A percentile compares a stretch with the other conserved stretches of the same genome.
Evolutionary conservation across 345 rosid genomes (phyloP).

Genomic region (Turnera subulata): DNA sequence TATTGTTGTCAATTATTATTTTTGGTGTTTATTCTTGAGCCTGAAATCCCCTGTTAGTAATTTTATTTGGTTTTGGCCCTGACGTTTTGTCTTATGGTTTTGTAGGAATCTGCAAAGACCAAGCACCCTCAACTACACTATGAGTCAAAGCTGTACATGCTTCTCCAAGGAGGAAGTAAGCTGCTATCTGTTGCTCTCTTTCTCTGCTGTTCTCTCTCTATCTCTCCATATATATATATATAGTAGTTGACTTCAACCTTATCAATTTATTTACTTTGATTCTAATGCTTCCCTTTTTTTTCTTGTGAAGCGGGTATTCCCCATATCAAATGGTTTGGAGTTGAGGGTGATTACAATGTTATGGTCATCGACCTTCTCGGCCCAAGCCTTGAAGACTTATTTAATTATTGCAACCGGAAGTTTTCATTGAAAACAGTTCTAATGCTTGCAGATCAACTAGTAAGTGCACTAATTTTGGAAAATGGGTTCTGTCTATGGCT

Average conservation of each 20-base stretch:
- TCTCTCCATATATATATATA: too few species aligned
- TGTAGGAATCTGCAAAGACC: conserved; percentile 74
- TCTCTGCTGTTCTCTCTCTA: not conserved
- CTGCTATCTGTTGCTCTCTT: conserved; percentile 7
- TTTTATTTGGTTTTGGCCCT: not conserved
- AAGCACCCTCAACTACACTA: conserved; percentile 89
- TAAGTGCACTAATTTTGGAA: conserved; percentile 23
- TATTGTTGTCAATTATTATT: not conserved
- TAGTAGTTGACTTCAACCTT: too few species aligned
- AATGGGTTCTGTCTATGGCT: not conserved
- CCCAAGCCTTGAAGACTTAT: conserved; percentile 80
- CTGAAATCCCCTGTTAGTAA: not conserved
- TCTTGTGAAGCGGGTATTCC: conserved; percentile 64
- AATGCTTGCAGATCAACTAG: conserved; percentile 89
- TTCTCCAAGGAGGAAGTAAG: conserved; percentile 89
- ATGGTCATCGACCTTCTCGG: conserved; percentile 92
- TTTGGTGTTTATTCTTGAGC: not conserved
- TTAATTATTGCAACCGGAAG: conserved; percentile 70
- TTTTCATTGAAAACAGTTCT: conserved; percentile 69
- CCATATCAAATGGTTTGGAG: conserved; percentile 79
- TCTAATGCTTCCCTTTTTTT: conserved; percentile 1
- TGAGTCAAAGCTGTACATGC: conserved; percentile 78
- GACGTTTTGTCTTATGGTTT: conserved; percentile 3
- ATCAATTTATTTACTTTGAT: conserved; percentile 1
- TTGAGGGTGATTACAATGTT: conserved; percentile 71